Conservation (phyloP, 2,329 filamentous ascomycete species). For the Pseudogymnoascus sp. region DNA sequence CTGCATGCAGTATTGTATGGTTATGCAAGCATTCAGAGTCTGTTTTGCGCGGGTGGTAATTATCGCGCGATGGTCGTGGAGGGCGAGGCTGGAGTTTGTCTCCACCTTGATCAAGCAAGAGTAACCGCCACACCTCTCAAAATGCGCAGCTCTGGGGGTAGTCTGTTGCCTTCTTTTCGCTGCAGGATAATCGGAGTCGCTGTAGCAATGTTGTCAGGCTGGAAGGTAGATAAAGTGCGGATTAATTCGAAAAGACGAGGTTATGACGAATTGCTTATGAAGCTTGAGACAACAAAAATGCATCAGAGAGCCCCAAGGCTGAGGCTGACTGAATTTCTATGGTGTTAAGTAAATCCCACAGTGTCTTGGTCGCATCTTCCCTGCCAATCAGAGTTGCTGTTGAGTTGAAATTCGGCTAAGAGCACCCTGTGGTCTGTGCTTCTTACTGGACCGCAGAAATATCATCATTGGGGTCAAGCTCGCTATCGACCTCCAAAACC, state of each 20-base stretch:
- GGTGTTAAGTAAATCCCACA: neutral
- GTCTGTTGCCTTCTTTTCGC: neutral
- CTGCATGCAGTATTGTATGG: neutral
- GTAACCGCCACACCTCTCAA: neutral
- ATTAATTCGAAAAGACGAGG: neutral
- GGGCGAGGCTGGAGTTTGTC: neutral
- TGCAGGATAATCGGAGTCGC: neutral
- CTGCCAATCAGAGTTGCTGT: neutral
- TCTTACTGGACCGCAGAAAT: neutral
- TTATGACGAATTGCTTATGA: neutral
- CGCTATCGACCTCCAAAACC: neutral
- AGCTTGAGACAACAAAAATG: neutral
- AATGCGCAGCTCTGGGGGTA: neutral
- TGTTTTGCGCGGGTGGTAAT: neutral
- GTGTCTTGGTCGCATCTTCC: neutral
- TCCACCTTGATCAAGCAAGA: neutral
- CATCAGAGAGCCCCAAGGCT: neutral
- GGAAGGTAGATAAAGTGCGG: neutral
- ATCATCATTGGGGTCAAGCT: constrained; percentile 8
- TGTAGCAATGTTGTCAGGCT: neutral
- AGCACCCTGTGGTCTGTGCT: constrained; percentile 3
- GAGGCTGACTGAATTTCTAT: neutral
- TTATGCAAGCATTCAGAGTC: neutral
- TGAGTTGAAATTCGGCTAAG: neutral
- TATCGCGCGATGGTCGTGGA: neutral